phyloP scores from a whole-genome alignment of 2,329 filamentous ascomycete species.

The Penicillium sp. region DNA sequence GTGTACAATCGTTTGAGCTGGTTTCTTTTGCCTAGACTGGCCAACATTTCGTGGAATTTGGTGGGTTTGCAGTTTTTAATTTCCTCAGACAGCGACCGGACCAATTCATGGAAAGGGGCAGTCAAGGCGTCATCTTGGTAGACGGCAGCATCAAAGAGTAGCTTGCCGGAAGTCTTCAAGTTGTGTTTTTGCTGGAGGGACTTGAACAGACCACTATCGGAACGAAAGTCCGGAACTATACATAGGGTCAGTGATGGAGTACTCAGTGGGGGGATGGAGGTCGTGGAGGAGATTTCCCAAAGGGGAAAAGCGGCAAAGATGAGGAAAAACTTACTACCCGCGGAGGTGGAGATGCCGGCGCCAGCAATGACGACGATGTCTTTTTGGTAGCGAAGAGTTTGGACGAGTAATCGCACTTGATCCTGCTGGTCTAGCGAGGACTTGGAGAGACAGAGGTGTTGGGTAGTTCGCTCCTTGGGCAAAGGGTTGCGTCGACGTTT shows the following conservation, averaged over 20 bases:
- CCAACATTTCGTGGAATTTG: slow-evolving; percentile 89
- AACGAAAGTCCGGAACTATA: slow-evolving; percentile 91
- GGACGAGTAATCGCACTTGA: slow-evolving; percentile 71
- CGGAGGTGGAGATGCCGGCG: slow-evolving; percentile 94
- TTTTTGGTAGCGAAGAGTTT: slow-evolving; percentile 81
- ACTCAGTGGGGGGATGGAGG: no score
- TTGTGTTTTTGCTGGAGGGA: slow-evolving; percentile 85
- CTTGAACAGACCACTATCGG: slow-evolving; percentile 84
- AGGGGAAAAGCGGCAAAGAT: slow-evolving; percentile 16
- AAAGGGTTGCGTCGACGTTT: slow-evolving; percentile 69
- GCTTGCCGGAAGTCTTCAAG: slow-evolving; percentile 89
- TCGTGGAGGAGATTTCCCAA: background rate
- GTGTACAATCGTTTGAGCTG: slow-evolving; percentile 89
- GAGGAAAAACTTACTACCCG: slow-evolving; percentile 74
- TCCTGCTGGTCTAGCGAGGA: slow-evolving; percentile 57
- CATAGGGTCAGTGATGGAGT: slow-evolving; percentile 11
- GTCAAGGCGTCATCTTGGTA: slow-evolving; percentile 92
- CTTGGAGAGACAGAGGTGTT: slow-evolving; percentile 71
- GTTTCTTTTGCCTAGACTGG: slow-evolving; percentile 83
- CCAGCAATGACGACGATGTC: slow-evolving; percentile 97
- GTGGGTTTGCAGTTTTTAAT: slow-evolving; percentile 80
- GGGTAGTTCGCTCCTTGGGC: slow-evolving; percentile 74
- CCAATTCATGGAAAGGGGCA: slow-evolving; percentile 93
- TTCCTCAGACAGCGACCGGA: slow-evolving; percentile 81
- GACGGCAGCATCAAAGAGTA: slow-evolving; percentile 95